phyloP scores from a whole-genome alignment of 1,139 yeast species.

The Candida mesenterica region DNA sequence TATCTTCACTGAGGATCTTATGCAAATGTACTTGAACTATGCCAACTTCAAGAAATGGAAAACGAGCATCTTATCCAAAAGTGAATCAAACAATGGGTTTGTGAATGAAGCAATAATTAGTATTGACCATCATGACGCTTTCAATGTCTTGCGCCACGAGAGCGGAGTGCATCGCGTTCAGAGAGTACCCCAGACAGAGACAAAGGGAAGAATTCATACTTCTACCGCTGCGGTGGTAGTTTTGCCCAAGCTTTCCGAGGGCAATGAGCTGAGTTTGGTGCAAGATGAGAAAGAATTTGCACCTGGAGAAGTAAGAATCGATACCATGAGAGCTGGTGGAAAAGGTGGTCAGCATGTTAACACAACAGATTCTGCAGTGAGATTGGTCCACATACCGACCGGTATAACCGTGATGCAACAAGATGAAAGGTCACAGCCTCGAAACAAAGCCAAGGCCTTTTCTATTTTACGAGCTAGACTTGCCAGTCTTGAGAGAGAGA shows the following conservation, averaged over 20 bases:
- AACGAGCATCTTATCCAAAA: conserved; percentile 55
- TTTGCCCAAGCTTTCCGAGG: conserved; percentile 71
- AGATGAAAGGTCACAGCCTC: conserved; percentile 93
- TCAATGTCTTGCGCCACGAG: conserved; percentile 71
- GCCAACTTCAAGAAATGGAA: conserved; percentile 70
- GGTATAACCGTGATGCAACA: conserved; percentile 90
- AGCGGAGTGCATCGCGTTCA: conserved; percentile 98
- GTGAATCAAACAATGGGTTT: conserved; percentile 59
- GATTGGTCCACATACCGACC: conserved; percentile 88
- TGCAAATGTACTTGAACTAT: conserved; percentile 77
- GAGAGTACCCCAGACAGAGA: conserved; percentile 88
- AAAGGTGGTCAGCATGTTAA: conserved; percentile 99
- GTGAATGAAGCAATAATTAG: conserved; percentile 75
- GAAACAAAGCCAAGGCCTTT: conserved; percentile 93
- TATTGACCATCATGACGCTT: conserved; percentile 76
- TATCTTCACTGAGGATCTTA: conserved; percentile 75
- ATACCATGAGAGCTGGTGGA: conserved; percentile 96
- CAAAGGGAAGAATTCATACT: conserved; percentile 92
- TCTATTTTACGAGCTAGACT: conserved; percentile 76
- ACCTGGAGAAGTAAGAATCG: conserved; percentile 87
- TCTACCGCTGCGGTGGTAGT: conserved; percentile 96
- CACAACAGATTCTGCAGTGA: conserved; percentile 95
- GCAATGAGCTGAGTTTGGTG: conserved; percentile 54
- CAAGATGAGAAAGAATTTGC: conserved; percentile 74
- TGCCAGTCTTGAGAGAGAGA: conserved; percentile 75